Conservation (phyloP, 202 grass and related monocot genomes). For the Brachypodium distachyon region DNA sequence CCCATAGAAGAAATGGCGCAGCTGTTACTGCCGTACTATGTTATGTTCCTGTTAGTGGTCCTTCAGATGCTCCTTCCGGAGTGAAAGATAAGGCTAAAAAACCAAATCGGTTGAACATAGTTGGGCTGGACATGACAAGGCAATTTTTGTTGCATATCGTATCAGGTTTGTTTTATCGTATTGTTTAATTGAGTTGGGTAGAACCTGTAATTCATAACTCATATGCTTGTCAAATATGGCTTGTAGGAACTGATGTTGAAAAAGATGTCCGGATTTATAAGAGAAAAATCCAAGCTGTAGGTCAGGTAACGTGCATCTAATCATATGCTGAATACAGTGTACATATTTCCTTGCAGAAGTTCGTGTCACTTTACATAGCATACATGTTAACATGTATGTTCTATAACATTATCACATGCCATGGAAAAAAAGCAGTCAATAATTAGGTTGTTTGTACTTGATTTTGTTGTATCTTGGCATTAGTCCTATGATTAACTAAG, state of each 20-base stretch:
- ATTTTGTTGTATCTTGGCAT: background rate
- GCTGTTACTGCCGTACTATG: slow-evolving; percentile 84
- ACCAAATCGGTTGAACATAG: slow-evolving; percentile 68
- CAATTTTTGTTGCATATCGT: slow-evolving; percentile 89
- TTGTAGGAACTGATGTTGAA: slow-evolving; percentile 72
- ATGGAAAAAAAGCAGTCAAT: background rate
- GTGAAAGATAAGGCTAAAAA: slow-evolving; percentile 98
- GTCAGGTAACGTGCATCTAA: slow-evolving; percentile 45
- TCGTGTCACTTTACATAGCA: background rate
- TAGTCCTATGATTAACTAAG: background rate
- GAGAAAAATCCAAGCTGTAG: slow-evolving; percentile 66
- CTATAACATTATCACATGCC: background rate
- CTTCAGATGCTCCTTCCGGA: slow-evolving; percentile 66
- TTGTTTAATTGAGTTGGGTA: slow-evolving; percentile 1
- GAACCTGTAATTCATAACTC: slow-evolving; percentile 10
- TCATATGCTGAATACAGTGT: background rate
- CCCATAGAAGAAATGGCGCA: slow-evolving; percentile 92
- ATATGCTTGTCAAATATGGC: slow-evolving; percentile 26
- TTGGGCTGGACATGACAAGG: slow-evolving; percentile 73
- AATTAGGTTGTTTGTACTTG: background rate
- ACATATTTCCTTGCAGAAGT: background rate
- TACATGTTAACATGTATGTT: slow-evolving; percentile 10
- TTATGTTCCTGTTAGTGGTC: slow-evolving; percentile 70
- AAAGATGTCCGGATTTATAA: slow-evolving; percentile 78
- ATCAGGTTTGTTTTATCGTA: slow-evolving; percentile 47